These are phyloP conservation scores for Suillus ampliporus DNA, from an alignment of 768 basidiomycete species.

Conservation along the genomic window DNA sequence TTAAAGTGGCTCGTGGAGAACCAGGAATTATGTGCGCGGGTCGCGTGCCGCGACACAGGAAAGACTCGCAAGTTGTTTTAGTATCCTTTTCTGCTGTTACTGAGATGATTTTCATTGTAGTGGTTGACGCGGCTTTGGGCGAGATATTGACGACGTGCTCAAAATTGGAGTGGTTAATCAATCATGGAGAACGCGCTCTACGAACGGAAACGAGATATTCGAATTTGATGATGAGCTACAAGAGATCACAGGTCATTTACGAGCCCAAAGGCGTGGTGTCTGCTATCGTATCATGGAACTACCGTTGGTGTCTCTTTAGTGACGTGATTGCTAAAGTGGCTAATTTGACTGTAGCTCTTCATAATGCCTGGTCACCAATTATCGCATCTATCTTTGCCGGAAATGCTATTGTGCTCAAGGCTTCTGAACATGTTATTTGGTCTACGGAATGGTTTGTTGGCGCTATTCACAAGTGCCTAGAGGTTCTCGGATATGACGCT, in stretches of 20 bases:
- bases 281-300: conserved; percentile 95
- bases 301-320: conserved; percentile 57
- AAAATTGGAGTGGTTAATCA: conserved; percentile 91
- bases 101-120: conserved; percentile 43
- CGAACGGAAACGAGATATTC: conserved; percentile 72
- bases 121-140: conserved; percentile 92
- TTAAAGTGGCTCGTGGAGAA: conserved; percentile 94
- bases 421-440: conserved; percentile 93
- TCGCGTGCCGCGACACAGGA: conserved; percentile 92
- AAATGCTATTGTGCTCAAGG: conserved; percentile 89
- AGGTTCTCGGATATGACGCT: conserved; percentile 81
- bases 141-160: conserved; percentile 95
- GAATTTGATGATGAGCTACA: conserved; percentile 75
- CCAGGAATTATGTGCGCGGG: conserved; percentile 82
- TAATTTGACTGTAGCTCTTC: conserved; percentile 63
- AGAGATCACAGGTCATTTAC: conserved; percentile 78
- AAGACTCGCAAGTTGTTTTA: conserved; percentile 70
- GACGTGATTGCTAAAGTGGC: background rate
- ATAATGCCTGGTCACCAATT: conserved; percentile 95
- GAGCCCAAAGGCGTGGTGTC: conserved; percentile 93
- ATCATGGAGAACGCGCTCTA: conserved; percentile 81
- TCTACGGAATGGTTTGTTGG: conserved; percentile 84
- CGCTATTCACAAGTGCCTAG: conserved; percentile 77
- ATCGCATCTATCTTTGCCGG: conserved; percentile 90
- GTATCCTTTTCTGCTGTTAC: conserved; percentile 6